Evolutionary conservation across 768 basidiomycete species (phyloP), one percentile per base, ranked within the genome.

Genomic region (Xerocomus brunneocitrinus): DNA sequence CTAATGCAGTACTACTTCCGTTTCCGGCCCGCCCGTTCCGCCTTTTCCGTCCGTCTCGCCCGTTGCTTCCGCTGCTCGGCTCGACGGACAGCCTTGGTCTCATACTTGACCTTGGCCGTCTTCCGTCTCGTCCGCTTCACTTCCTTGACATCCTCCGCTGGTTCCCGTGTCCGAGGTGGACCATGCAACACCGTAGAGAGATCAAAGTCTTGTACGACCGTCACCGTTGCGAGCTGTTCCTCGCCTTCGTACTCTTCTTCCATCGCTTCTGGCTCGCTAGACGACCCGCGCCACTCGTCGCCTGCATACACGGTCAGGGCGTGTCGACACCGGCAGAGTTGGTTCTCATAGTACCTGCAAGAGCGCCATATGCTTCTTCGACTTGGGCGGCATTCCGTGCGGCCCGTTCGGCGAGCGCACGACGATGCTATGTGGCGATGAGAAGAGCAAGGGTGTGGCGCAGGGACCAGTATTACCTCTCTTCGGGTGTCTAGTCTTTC

Each of bases 171-270:
- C 4, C 8, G 49, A 38, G 67, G 58, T 36, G 74, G 71, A 7
- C 76, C 83, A 57, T 83, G 78, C 31, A 80, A 74, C 65, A 85
- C 69, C 41, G 75, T 69, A 61, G 81, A 78, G 22, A 89, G 83
- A 67, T 95, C 91, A 67, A 95, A 91, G 67, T 97, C 91, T 66
- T 97, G 91, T 13, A 91, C 84, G 47, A 97, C 84, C 14, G 92
- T 94, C 42, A 97, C 93, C 16, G 89, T 91, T 42, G 94, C 91
- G 31, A 90, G 76, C 55, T 86, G 79, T 63, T 94, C 86, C 62
- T 92, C 91, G 59, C 87, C 86, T 61, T 89, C 86, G 58, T 83
- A 95, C 66, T 89, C 85, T 66, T 83, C 79, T 51, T 84, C 84
- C 49, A 77, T 74, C 8, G 70, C 57, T 64, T 70, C 61, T 34